Evolutionary conservation across 306 rosid species (phyloP).

Genomic region (Castanea sativa): DNA sequence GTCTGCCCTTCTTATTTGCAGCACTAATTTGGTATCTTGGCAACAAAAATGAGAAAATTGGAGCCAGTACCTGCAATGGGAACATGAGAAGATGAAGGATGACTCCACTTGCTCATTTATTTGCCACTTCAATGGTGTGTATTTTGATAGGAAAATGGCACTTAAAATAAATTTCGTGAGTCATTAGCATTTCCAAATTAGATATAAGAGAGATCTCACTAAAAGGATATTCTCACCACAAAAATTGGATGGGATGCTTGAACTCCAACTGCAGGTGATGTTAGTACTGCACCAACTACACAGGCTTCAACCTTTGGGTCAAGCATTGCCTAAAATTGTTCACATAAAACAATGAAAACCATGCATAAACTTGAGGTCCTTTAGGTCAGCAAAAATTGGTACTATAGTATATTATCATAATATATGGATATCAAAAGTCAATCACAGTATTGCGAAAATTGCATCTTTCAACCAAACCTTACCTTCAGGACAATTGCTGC

Average conservation of each 20-base stretch:
- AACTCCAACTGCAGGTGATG: slow-evolving; percentile 94
- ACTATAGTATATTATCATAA: background rate
- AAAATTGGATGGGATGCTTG: slow-evolving; percentile 73
- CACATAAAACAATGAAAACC: background rate
- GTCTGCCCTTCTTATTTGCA: slow-evolving; percentile 59
- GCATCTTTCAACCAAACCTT: background rate
- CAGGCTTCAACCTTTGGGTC: slow-evolving; percentile 66
- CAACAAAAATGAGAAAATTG: slow-evolving; percentile 59
- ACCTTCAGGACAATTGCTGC: slow-evolving; percentile 91
- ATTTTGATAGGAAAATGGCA: background rate
- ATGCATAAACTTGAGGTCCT: background rate
- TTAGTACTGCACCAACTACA: slow-evolving; percentile 63
- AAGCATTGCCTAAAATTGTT: slow-evolving; percentile 59
- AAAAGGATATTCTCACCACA: slow-evolving; percentile 44
- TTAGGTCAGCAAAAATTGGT: background rate
- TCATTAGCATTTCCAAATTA: background rate
- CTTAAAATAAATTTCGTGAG: background rate
- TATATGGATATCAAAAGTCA: background rate
- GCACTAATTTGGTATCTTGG: slow-evolving; percentile 64
- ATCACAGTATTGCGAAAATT: slow-evolving; percentile 3
- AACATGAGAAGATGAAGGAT: slow-evolving; percentile 1
- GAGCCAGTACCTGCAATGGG: slow-evolving; percentile 65
- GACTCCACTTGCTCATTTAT: background rate
- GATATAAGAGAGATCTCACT: background rate
- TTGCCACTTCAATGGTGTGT: background rate